These are phyloP conservation scores for Hyaloperonospora brassicae DNA, from an alignment of 352 stramenopile genomes.

Conservation along the genomic window DNA sequence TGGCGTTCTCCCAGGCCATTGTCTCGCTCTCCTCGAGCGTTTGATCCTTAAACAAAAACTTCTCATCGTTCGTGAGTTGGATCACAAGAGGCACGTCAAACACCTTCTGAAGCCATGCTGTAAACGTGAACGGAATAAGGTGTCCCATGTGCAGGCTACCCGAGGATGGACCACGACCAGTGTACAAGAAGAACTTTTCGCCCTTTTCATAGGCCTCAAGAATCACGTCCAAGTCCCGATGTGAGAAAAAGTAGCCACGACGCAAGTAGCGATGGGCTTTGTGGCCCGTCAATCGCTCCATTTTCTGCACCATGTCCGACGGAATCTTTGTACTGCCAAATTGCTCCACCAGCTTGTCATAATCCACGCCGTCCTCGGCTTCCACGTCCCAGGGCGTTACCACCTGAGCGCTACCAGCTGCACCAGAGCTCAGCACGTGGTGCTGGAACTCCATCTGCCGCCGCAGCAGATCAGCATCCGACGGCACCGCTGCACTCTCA, in stretches of 20 bases:
- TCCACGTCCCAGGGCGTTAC: constrained; percentile 92
- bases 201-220: constrained; percentile 93
- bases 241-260: constrained; percentile 98
- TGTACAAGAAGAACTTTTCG: constrained; percentile 99
- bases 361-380: constrained; percentile 96
- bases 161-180: constrained; percentile 94
- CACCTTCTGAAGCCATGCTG: constrained; percentile 96
- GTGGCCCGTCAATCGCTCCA: constrained; percentile 93
- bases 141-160: constrained; percentile 98
- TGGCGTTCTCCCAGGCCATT: constrained; percentile 98
- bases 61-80: constrained; percentile 99
- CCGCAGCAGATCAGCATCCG: constrained; percentile 48
- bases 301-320: constrained; percentile 87
- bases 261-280: constrained; percentile 95
- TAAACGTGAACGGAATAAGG: constrained; percentile 99
- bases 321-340: constrained; percentile 96
- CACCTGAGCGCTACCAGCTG: constrained; percentile 56
- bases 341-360: constrained; percentile 97
- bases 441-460: constrained; percentile 72
- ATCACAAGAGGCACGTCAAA: constrained; percentile 99
- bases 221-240: constrained; percentile 96
- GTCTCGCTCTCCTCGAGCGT: constrained; percentile 81
- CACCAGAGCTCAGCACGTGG: constrained; percentile 44
- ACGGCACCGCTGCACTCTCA: constrained; percentile 52
- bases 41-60: constrained; percentile 99